Evolutionary conservation across 1,284 basidiomycete genomes (phyloP), one percentile per base, ranked within the genome.

Genomic region (Puccinia polysora): DNA sequence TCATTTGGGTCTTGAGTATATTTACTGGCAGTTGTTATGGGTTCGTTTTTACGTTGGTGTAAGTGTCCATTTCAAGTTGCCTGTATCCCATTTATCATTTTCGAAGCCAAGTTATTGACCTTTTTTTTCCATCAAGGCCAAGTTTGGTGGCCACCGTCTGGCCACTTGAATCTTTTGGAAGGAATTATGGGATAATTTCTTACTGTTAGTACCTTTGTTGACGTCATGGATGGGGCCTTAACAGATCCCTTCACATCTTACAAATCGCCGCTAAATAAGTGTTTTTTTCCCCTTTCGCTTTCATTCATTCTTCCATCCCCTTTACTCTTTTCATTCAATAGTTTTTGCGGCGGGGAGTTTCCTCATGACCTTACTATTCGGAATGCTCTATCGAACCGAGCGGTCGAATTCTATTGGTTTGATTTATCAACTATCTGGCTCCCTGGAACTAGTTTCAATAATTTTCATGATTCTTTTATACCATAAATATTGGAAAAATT

Each of bases 131-230:
- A 43, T 53, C 32, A 20, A 68, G 65, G 10, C 65, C 65, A 20
- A 68, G 65, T 56, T 56, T 68, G 20, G 53, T 68, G 40, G 65
- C 65, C 23, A 68, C 55, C 4, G 43, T 59, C 10, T 68, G 65
- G 65, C 65, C 65, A 25, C 56, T 68, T 40, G 45, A 45, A n/a
- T 53, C 28, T 34, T 68, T 68, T 59, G 65, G 65, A 3, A n/a
- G 65, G 49, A 68, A 68, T 34, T 68, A 68, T 49, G 65, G 65
- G 6, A 36, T 67, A 12, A 67, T 67, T 43, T 67, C 64, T 53
- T 67, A 67, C 38, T 67, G 64, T 67, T 15, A 55, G 49, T 40
- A 6, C 36, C 40, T 28, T 3, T 40, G 20, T n/a, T n/a, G 12
- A 23, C 7, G 18, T 40, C 28, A 5, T 38, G 10, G 34, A 20